Base-by-base conservation (phyloP, 352 stramenopile species). In the Phytophthora europaea region DNA sequence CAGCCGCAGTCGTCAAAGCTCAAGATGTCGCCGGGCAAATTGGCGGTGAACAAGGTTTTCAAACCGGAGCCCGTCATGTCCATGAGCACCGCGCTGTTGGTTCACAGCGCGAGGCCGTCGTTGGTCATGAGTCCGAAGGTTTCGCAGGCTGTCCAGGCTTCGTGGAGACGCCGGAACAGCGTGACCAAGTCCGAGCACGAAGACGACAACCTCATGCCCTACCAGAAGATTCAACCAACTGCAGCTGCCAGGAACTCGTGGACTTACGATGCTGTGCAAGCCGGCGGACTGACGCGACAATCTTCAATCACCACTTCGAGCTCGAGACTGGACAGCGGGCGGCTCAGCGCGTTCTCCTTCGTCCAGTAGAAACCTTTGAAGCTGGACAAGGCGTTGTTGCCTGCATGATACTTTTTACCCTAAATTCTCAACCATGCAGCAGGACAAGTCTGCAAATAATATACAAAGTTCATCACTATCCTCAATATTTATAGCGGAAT, bases 121-220 rank as follows among this genome's bases (percentile, higher is more conserved):
- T 48, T 76, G 38, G 58, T 73, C 28, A 63, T 76, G 45, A 87
- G 80, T 52, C 80, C 80, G 16, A 87, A 83, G 67, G 78, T 87
- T 3, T 80, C 75, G 3, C 65, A 72, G 33, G 81, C 72, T 12
- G 75, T 72, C 12, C 73, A 79, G 34, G 77, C 81, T 23, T 87
- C 80, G 12, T 87, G 77, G 77, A 73, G 57, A 50, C 77, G 80
- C 33, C 80, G 76, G 47, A 85, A 68, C 23, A 79, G 73, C 54
- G 33, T 52, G 45, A 69, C 80, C 23, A 67, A 75, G 13, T 31
- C 23, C 0, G 50, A 72, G 0, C 22, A 67, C 9, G 73, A 73
- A 7, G 48, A 66, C 1, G 64, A 67, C 20, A 82, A 81, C 38
- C 68, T 78, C 13, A 77, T 87, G 69, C 72, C 75, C 12, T 84